phyloP scores from a whole-genome alignment of 805 yeast species.

The Teunomyces tritomae region DNA sequence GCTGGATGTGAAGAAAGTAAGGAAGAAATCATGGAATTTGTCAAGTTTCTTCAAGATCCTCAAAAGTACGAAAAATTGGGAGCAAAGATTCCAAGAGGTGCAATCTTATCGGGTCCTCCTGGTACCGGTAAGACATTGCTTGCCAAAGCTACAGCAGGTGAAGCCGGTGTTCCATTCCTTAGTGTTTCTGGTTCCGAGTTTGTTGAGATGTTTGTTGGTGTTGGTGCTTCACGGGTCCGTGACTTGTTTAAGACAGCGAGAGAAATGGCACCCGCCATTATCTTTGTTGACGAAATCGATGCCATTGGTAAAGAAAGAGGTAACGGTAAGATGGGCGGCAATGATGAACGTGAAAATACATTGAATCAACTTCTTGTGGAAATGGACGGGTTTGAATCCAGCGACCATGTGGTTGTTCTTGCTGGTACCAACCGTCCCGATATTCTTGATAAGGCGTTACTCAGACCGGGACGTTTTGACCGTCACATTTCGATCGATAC shows the following conservation, averaged over 20 bases:
- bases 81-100: constrained; percentile 95
- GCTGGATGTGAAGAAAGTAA: constrained; percentile 96
- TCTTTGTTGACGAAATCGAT: constrained; percentile 92
- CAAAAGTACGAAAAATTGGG: constrained; percentile 81
- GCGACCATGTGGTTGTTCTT: constrained; percentile 87
- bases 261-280: constrained; percentile 84
- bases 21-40: constrained; percentile 94
- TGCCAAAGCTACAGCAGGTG: constrained; percentile 96
- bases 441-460: constrained; percentile 80
- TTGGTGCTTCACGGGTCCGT: constrained; percentile 92
- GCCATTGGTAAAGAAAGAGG: constrained; percentile 88
- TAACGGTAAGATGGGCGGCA: constrained; percentile 72
- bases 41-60: constrained; percentile 82
- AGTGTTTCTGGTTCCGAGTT: constrained; percentile 93
- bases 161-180: constrained; percentile 90
- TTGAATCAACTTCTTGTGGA: constrained; percentile 89
- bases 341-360: constrained; percentile 92
- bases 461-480: constrained; percentile 95
- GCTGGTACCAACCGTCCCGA: constrained; percentile 96
- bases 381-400: constrained; percentile 90
- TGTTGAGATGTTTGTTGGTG: constrained; percentile 97
- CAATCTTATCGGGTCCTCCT: constrained; percentile 91
- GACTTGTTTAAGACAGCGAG: constrained; percentile 88
- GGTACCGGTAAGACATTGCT: constrained; percentile 94
- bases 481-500: constrained; percentile 82